Conservation (phyloP, 2,329 filamentous ascomycete genomes). For the Paracorniculantispora psalliotae region DNA sequence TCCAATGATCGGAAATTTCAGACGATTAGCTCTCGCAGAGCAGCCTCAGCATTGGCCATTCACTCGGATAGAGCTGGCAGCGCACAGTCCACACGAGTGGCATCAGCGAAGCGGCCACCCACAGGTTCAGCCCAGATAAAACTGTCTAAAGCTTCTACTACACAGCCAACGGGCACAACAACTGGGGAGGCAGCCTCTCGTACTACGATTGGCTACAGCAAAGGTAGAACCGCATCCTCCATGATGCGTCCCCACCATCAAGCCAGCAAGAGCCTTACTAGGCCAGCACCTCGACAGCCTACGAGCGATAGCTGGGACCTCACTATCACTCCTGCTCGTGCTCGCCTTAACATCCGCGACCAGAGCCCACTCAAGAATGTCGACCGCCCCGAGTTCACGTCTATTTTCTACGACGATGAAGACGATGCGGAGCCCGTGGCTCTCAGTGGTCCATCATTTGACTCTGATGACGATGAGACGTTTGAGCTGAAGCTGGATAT, state of each 20-base stretch:
- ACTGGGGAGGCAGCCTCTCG: slow-evolving; percentile 65
- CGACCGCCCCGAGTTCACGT: slow-evolving; percentile 48
- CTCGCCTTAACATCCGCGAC: slow-evolving; percentile 19
- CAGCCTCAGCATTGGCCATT: slow-evolving; percentile 46
- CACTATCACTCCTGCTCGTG: slow-evolving; percentile 45
- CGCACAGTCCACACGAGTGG: slow-evolving; percentile 9
- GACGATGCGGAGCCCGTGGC: slow-evolving; percentile 27
- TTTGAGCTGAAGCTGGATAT: slow-evolving; percentile 49
- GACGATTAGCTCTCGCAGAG: slow-evolving; percentile 42
- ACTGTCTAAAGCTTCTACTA: slow-evolving; percentile 21
- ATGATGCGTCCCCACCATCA: slow-evolving; percentile 32
- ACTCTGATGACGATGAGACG: slow-evolving; percentile 44
- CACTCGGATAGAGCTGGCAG: slow-evolving; percentile 15
- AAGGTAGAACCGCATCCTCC: slow-evolving; percentile 58
- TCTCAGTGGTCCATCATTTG: slow-evolving; percentile 18
- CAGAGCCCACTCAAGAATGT: slow-evolving; percentile 21
- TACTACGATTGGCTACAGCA: slow-evolving; percentile 80
- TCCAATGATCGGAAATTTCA: not conserved
- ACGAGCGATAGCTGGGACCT: slow-evolving; percentile 22
- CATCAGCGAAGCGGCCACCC: not conserved
- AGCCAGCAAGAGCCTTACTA: slow-evolving; percentile 13
- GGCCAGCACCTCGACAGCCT: slow-evolving; percentile 7
- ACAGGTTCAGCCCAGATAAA: slow-evolving; percentile 13
- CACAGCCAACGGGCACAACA: slow-evolving; percentile 45
- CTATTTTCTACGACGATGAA: slow-evolving; percentile 52